Percentiles rank a stretch among this genome's conserved stretches.
Evolutionary conservation across 495 filamentous ascomycete species (phyloP).

Genomic region (Hypomontagnella submonticulosa): DNA sequence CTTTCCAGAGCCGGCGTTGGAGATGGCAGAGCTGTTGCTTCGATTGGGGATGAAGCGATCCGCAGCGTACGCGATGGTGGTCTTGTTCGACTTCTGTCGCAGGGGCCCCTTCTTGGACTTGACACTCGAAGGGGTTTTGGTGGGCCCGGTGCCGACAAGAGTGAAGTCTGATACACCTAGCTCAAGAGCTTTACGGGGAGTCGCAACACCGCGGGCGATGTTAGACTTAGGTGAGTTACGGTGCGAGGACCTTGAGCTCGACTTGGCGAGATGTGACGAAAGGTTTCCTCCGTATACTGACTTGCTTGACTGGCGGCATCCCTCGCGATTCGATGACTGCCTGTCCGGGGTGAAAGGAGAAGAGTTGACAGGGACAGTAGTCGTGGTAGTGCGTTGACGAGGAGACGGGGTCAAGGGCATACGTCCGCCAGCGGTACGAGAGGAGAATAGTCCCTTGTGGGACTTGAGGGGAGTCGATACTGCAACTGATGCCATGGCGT

Average conservation of each 20-base stretch:
- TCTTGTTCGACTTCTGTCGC: constrained; percentile 77
- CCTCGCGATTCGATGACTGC: constrained; percentile 62
- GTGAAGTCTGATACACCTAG: constrained; percentile 93
- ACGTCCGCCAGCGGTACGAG: constrained; percentile 91
- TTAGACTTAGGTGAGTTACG: constrained; percentile 93
- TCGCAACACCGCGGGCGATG: constrained; percentile 77
- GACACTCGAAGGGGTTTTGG: constrained; percentile 76
- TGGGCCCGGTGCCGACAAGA: constrained; percentile 79
- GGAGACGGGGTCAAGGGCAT: constrained; percentile 96
- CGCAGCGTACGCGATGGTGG: constrained; percentile 82
- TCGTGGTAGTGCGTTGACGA: constrained; percentile 58
- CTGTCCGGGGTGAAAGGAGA: constrained; percentile 85
- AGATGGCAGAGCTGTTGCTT: constrained; percentile 85
- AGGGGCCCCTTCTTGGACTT: constrained; percentile 70
- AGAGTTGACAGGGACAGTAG: constrained; percentile 64
- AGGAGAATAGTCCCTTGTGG: constrained; percentile 91
- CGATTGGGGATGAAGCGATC: constrained; percentile 98
- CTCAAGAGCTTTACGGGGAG: constrained; percentile 82
- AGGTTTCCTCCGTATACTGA: constrained; percentile 79
- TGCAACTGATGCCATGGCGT: constrained; percentile 84
- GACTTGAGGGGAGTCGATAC: constrained; percentile 94
- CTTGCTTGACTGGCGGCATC: constrained; percentile 63
- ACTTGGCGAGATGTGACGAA: constrained; percentile 77
- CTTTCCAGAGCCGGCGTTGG: constrained; percentile 83
- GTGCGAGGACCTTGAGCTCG: constrained; percentile 67